Conservation (phyloP, 2,329 filamentous ascomycete genomes). For the Trichoderma harzianum region DNA sequence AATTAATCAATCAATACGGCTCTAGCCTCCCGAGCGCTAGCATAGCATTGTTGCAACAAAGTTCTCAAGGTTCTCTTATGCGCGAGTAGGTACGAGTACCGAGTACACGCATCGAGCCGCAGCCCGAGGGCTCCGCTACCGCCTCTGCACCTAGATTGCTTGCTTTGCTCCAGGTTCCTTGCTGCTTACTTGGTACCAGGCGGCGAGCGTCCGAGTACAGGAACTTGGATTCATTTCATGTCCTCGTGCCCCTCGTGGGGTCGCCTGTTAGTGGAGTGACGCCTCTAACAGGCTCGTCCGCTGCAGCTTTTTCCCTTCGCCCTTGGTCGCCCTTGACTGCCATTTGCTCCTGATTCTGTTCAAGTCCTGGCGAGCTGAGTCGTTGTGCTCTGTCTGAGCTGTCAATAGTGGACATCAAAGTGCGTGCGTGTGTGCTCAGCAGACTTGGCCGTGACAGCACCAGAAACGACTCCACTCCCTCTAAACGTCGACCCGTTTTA, state of each 20-base stretch:
- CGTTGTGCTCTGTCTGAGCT: background rate
- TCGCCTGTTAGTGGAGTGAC: constrained; percentile 10
- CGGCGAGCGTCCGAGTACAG: background rate
- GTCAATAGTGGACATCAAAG: background rate
- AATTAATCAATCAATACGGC: background rate
- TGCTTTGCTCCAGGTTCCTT: background rate
- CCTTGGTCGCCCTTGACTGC: background rate
- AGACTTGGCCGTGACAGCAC: background rate
- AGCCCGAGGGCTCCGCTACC: constrained; percentile 6
- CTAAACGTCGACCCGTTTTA: background rate
- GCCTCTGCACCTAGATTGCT: background rate
- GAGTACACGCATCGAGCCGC: background rate
- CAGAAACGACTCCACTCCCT: background rate
- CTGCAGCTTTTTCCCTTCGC: background rate
- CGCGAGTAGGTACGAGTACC: background rate
- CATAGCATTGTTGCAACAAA: background rate
- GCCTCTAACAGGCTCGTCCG: background rate
- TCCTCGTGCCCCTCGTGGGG: constrained; percentile 8
- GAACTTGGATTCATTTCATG: background rate
- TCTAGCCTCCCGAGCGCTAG: background rate
- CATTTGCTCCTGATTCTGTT: background rate
- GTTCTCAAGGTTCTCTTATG: background rate
- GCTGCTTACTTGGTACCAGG: background rate
- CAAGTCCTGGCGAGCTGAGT: background rate
- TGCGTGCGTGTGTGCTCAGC: background rate